Conservation (phyloP, 1,139 yeast genomes). For the Sporopachydermia cereana region DNA sequence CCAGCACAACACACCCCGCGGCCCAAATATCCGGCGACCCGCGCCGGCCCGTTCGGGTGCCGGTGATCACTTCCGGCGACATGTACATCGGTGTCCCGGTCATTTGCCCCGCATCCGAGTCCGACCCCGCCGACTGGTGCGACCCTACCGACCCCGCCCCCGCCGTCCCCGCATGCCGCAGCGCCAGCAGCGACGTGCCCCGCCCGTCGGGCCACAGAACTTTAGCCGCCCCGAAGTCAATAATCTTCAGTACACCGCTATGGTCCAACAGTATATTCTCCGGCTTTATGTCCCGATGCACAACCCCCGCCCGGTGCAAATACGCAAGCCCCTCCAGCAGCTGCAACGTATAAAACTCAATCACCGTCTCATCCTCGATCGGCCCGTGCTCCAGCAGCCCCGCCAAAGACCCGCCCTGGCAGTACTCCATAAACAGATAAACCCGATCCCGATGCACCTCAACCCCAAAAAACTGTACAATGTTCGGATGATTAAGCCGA, state of each 20-base stretch:
- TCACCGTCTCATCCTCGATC: slow-evolving; percentile 89
- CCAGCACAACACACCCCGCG: slow-evolving; percentile 68
- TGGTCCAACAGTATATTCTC: slow-evolving; percentile 87
- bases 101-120: slow-evolving; percentile 25
- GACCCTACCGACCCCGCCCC: not conserved
- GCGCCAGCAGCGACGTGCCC: slow-evolving; percentile 12
- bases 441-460: slow-evolving; percentile 96
- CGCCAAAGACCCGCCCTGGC: slow-evolving; percentile 92
- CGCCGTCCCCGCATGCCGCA: slow-evolving; percentile 7
- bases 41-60: slow-evolving; percentile 49
- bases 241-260: slow-evolving; percentile 87
- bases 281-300: slow-evolving; percentile 93
- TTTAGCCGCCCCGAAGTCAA: slow-evolving; percentile 96
- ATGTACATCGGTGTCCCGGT: slow-evolving; percentile 99
- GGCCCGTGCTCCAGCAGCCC: slow-evolving; percentile 78
- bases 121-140: not conserved
- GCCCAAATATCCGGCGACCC: slow-evolving; percentile 76
- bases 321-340: slow-evolving; percentile 94
- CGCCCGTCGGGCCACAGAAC: slow-evolving; percentile 34
- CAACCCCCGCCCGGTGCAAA: slow-evolving; percentile 90
- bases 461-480: slow-evolving; percentile 92
- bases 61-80: slow-evolving; percentile 96
- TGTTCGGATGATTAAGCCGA: slow-evolving; percentile 89
- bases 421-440: slow-evolving; percentile 92
- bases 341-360: slow-evolving; percentile 83